phyloP scores from a whole-genome alignment of 2,329 filamentous ascomycete genomes.

The Blumeria hordei region DNA sequence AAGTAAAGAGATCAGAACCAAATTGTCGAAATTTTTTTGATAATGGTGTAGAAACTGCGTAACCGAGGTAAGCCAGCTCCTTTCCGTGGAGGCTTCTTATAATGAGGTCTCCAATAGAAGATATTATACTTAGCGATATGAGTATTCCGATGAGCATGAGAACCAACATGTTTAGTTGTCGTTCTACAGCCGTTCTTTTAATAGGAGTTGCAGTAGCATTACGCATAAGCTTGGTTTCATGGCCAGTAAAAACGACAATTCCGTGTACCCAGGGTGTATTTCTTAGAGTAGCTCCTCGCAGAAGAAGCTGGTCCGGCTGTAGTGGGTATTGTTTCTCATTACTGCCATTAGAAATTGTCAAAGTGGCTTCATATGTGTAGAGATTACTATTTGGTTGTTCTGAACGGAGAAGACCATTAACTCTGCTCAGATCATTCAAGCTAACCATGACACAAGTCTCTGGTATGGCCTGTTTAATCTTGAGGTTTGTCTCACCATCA shows the following conservation, averaged over 20 bases:
- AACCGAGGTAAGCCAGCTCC: constrained; percentile 48
- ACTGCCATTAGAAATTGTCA: constrained; percentile 74
- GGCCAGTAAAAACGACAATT: constrained; percentile 86
- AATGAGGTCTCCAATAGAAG: constrained; percentile 74
- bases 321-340: constrained; percentile 82
- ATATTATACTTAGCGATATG: constrained; percentile 62
- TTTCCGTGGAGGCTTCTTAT: constrained; percentile 38
- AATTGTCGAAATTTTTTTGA: constrained; percentile 47
- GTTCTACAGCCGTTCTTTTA: constrained; percentile 89
- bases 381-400: constrained; percentile 96
- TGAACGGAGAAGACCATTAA: constrained; percentile 70
- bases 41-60: constrained; percentile 33
- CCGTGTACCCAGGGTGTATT: constrained; percentile 97
- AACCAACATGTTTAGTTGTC: constrained; percentile 81
- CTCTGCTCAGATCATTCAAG: constrained; percentile 57
- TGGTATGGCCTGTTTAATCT: constrained; percentile 92
- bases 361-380: constrained; percentile 90
- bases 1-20: constrained; percentile 84
- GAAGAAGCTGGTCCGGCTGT: constrained; percentile 74
- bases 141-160: constrained; percentile 72
- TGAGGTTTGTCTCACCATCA: constrained; percentile 92
- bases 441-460: constrained; percentile 80
- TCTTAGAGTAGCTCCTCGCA: constrained; percentile 77
- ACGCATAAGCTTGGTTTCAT: constrained; percentile 97
- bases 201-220: constrained; percentile 94